Base-by-base conservation (phyloP, 2,329 filamentous ascomycete genomes). In the Claviceps pazoutovae region DNA sequence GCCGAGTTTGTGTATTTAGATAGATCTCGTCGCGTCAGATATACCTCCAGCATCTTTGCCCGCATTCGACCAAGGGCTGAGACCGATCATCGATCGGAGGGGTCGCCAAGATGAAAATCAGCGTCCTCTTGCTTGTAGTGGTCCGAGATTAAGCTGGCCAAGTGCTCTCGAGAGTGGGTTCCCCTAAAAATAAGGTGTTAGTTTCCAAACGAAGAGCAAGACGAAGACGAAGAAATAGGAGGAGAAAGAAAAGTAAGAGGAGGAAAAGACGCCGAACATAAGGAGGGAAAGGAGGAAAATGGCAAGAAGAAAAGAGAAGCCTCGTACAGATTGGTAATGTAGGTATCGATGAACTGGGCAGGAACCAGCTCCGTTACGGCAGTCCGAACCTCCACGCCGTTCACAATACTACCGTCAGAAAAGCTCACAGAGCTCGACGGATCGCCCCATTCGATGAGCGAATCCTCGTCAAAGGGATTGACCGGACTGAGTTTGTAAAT, bases 401-500 rank as follows among this genome's bases (percentile, higher is more conserved):
- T 82, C 49, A 95, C 82, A 59, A 95, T 76, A 41, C 82, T 75
- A 5, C 88, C 89, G 56, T 96, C 84, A 19, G 86, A 79, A 63
- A 88, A 95, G 41, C 75, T 77, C 44, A 93, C 79, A 52, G 88
- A 83, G 57, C 79, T 84, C 51, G 84, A 82, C 1, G 89, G 81
- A 64, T 90, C 83, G 16, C 88, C 91, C 70, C 88, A 88, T 68
- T 96, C 91, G 53, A 95, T 86, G 55, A 95, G 71, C 4, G 82
- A 80, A 56, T 88, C 84, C 50, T 86, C 83, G 60, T 93, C 83
- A 60, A 89, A 90, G 1, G 89, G 86, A 61, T 89, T 91, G 54
- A 94, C 83, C 0, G 93, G 90, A 59, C 88, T 94, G 51, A 98
- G 79, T 69, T 95, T 95, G 74, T 96, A 97, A 19, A 97, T 84